Conservation (phyloP, 1,284 basidiomycete genomes). For the Apiotrichum akiyoshidainum region DNA sequence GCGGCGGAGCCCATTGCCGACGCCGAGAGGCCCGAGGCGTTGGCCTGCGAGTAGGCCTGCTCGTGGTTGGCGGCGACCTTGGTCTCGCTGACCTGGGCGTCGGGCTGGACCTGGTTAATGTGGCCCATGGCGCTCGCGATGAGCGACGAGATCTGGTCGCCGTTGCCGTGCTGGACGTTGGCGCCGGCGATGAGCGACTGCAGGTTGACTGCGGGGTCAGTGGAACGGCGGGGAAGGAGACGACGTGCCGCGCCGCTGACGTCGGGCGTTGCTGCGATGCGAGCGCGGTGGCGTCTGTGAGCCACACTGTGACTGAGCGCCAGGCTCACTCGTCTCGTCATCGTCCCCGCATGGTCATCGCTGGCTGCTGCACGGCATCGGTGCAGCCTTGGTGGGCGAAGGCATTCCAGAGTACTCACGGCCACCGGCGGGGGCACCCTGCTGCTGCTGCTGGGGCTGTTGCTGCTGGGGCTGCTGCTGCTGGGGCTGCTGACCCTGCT, state of each 20-base stretch:
- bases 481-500: slow-evolving; percentile 1
- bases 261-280: no score
- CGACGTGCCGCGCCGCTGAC: no score
- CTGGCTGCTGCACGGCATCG: no score
- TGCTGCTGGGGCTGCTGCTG: slow-evolving; percentile 5
- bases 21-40: slow-evolving; percentile 58
- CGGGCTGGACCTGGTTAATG: slow-evolving; percentile 36
- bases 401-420: slow-evolving; percentile 7
- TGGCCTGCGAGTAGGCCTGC: slow-evolving; percentile 56
- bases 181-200: slow-evolving; percentile 39
- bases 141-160: slow-evolving; percentile 37
- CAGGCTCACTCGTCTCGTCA: no score
- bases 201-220: slow-evolving; percentile 36
- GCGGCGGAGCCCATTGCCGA: slow-evolving; percentile 66
- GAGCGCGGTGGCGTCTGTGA: no score
- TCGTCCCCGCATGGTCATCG: no score
- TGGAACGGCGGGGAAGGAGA: background rate
- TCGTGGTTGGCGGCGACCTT: slow-evolving; percentile 57
- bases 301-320: no score
- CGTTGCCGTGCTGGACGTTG: slow-evolving; percentile 42
- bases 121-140: slow-evolving; percentile 34
- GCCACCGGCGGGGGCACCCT: slow-evolving; percentile 6
- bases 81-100: slow-evolving; percentile 57
- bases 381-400: no score
- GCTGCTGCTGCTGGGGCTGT: slow-evolving; percentile 5